Conservation (phyloP, 2,329 filamentous ascomycete species). For the Penicillium polonicum region DNA sequence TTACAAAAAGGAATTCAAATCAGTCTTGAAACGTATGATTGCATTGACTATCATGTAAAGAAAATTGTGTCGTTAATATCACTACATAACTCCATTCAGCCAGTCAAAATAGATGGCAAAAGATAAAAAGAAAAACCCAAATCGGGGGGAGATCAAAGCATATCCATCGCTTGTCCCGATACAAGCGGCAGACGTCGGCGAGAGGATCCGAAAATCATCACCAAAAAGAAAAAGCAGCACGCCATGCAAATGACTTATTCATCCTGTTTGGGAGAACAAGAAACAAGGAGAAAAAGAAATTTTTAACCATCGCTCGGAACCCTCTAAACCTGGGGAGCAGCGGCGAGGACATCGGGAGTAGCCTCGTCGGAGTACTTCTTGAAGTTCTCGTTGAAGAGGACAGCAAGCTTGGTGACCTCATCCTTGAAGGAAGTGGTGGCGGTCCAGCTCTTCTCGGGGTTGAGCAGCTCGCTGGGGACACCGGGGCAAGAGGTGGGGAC, state of each 20-base stretch:
- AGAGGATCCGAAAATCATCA: slow-evolving; percentile 16
- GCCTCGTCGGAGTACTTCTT: slow-evolving; percentile 88
- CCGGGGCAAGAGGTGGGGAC: slow-evolving; percentile 90
- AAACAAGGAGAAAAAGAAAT: slow-evolving; percentile 24
- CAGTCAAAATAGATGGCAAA: slow-evolving; percentile 16
- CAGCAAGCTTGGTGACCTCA: slow-evolving; percentile 87
- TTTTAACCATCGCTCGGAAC: slow-evolving; percentile 16
- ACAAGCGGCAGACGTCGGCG: slow-evolving; percentile 18
- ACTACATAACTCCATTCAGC: slow-evolving; percentile 17
- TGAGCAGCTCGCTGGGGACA: slow-evolving; percentile 88
- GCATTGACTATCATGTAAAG: slow-evolving; percentile 20
- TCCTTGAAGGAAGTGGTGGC: slow-evolving; percentile 75
- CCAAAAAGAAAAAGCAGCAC: slow-evolving; percentile 26
- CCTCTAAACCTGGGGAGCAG: slow-evolving; percentile 40
- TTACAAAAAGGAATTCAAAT: neutral
- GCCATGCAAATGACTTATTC: slow-evolving; percentile 34
- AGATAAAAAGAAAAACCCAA: slow-evolving; percentile 12
- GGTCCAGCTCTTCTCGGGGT: slow-evolving; percentile 92
- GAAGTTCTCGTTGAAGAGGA: slow-evolving; percentile 95
- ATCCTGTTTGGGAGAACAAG: slow-evolving; percentile 22
- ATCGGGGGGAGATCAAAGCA: slow-evolving; percentile 17
- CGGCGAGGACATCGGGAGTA: slow-evolving; percentile 70
- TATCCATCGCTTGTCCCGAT: slow-evolving; percentile 23
- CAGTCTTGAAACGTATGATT: slow-evolving; percentile 11
- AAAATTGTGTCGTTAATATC: slow-evolving; percentile 4